Evolutionary conservation across 768 basidiomycete genomes (phyloP).

Genomic region (Xerocomus potaroensis): DNA sequence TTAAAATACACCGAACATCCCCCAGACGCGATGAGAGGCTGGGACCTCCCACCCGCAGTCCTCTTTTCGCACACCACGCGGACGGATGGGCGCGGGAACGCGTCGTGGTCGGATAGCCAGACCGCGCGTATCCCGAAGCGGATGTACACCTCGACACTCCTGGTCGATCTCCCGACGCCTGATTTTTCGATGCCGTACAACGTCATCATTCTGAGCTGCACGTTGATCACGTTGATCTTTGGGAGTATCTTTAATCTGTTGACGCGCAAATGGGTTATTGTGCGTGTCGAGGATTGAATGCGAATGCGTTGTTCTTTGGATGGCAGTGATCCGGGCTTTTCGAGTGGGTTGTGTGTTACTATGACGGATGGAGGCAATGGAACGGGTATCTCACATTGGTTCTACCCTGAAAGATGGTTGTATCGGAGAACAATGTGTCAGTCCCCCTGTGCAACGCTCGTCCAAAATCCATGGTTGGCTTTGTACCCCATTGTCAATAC

Average conservation of each 20-base stretch:
- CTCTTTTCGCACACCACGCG: constrained; percentile 38
- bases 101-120: neutral
- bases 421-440: too few relatives aligned
- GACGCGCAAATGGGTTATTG: constrained; percentile 74
- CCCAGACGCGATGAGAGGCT: constrained; percentile 92
- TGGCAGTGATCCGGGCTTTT: neutral
- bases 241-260: constrained; percentile 88
- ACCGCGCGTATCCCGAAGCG: constrained; percentile 25
- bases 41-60: constrained; percentile 90
- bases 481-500: too few relatives aligned
- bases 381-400: too few relatives aligned
- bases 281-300: constrained; percentile 28
- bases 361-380: neutral
- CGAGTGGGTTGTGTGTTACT: neutral
- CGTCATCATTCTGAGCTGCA: constrained; percentile 95
- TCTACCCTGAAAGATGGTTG: too few relatives aligned
- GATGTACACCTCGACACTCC: constrained; percentile 76
- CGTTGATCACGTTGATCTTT: constrained; percentile 88
- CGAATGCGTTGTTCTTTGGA: too few relatives aligned
- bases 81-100: neutral
- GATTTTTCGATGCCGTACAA: constrained; percentile 99
- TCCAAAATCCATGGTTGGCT: too few relatives aligned
- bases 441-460: too few relatives aligned
- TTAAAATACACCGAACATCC: constrained; percentile 94
- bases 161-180: constrained; percentile 94